Conservation (phyloP, 1,284 basidiomycete species). For the Heterobasidion parviporum region DNA sequence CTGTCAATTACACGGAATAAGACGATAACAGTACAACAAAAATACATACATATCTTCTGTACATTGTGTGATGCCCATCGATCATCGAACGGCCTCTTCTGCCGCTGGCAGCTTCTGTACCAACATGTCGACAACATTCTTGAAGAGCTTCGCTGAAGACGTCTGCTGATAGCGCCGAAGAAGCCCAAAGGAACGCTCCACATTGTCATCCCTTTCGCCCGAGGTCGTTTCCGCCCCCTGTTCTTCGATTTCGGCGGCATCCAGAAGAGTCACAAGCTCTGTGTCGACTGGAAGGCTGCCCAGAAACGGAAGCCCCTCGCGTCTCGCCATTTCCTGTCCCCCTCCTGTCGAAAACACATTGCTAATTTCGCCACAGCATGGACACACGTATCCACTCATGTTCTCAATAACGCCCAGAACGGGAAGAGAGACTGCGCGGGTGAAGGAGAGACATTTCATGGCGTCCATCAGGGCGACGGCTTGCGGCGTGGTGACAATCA, state of each 20-base stretch:
- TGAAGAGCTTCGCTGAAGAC: conserved; percentile 54
- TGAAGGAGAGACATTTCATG: conserved; percentile 94
- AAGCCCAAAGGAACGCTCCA: conserved; percentile 33
- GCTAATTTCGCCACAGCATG: conserved; percentile 89
- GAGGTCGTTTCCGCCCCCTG: conserved; percentile 15
- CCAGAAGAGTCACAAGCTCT: conserved; percentile 82
- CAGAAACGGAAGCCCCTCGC: conserved; percentile 72
- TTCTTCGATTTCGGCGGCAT: conserved; percentile 42
- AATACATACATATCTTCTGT: too few relatives aligned
- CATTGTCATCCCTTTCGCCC: conserved; percentile 11
- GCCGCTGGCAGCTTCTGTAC: conserved; percentile 14
- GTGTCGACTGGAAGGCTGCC: conserved; percentile 94
- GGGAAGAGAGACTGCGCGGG: conserved; percentile 77
- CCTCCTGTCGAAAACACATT: conserved; percentile 95
- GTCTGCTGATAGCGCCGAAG: conserved; percentile 52
- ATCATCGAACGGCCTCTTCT: neutral
- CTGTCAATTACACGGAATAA: too few relatives aligned
- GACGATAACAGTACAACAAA: too few relatives aligned
- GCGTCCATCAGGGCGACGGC: conserved; percentile 94
- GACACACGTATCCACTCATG: conserved; percentile 98
- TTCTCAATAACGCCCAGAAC: conserved; percentile 97
- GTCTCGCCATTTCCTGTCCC: conserved; percentile 78
- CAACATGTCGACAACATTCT: conserved; percentile 39
- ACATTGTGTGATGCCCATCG: neutral
- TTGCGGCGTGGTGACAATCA: conserved; percentile 97